Conservation (phyloP, 2,329 filamentous ascomycete species). For the Onygenales sp. region DNA sequence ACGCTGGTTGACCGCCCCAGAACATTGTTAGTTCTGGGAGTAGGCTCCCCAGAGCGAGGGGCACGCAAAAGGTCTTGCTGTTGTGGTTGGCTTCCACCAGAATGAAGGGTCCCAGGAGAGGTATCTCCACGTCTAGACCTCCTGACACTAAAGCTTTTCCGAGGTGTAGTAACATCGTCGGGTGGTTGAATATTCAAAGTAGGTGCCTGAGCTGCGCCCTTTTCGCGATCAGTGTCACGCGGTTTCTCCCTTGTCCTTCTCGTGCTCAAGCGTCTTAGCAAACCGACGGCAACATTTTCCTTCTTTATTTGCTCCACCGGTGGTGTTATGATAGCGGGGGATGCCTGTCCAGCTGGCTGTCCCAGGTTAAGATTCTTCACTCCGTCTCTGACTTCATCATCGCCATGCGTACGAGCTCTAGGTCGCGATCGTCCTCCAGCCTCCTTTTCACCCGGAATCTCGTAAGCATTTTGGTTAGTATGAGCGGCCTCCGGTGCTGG, state of each 20-base stretch:
- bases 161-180: conserved; percentile 55
- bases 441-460: conserved; percentile 80
- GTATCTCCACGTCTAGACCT: conserved; percentile 46
- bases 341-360: conserved; percentile 37
- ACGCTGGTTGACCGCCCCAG: conserved; percentile 85
- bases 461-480: conserved; percentile 75
- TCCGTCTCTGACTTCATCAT: conserved; percentile 74
- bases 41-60: conserved; percentile 52
- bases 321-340: conserved; percentile 45
- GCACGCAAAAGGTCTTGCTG: conserved; percentile 72
- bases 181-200: conserved; percentile 75
- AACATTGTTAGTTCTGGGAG: conserved; percentile 54
- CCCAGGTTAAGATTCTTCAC: conserved; percentile 56
- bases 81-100: conserved; percentile 55
- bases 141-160: conserved; percentile 84
- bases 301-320: conserved; percentile 61
- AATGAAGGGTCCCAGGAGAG: conserved; percentile 47
- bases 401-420: conserved; percentile 83
- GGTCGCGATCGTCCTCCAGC: conserved; percentile 76
- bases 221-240: conserved; percentile 32
- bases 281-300: conserved; percentile 74
- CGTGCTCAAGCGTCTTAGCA: conserved; percentile 86
- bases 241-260: conserved; percentile 57
- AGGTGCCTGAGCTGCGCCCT: conserved; percentile 58
- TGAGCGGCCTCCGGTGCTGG: conserved; percentile 75